phyloP scores from a whole-genome alignment of 495 filamentous ascomycete species.

The Talaromyces proteolyticus region DNA sequence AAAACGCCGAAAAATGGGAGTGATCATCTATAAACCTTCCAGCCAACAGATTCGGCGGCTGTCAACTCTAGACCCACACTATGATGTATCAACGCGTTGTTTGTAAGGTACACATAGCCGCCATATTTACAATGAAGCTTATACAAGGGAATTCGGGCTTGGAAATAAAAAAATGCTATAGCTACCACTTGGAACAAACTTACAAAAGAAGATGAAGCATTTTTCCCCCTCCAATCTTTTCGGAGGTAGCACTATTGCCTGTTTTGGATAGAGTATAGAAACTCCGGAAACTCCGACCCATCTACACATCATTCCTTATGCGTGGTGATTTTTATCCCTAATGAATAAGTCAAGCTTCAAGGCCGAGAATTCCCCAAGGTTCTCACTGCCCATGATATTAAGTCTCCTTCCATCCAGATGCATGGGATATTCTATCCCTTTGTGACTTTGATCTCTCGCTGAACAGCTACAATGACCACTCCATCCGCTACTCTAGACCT shows the following conservation, averaged over 20 bases:
- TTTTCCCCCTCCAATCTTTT: no score
- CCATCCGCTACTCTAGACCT: not conserved
- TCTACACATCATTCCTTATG: not conserved
- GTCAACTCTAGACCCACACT: no score
- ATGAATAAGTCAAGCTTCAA: not conserved
- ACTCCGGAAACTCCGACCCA: not conserved
- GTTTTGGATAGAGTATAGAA: not conserved
- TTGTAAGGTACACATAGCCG: no score
- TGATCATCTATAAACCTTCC: no score
- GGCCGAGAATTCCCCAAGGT: not conserved
- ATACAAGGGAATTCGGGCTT: not conserved
- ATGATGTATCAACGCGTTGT: no score
- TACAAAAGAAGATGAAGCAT: no score
- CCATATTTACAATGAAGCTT: conserved; percentile 1
- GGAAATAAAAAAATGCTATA: no score
- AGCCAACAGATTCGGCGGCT: no score
- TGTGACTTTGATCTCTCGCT: not conserved
- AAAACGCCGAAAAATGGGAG: no score
- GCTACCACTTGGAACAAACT: no score
- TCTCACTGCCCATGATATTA: not conserved
- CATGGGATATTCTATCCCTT: not conserved
- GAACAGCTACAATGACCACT: not conserved
- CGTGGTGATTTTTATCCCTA: not conserved
- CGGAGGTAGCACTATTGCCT: not conserved
- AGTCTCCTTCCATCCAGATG: not conserved